phyloP scores from a whole-genome alignment of 192 early-diverging fungal species.

The Rhizoclosmatium sp. region DNA sequence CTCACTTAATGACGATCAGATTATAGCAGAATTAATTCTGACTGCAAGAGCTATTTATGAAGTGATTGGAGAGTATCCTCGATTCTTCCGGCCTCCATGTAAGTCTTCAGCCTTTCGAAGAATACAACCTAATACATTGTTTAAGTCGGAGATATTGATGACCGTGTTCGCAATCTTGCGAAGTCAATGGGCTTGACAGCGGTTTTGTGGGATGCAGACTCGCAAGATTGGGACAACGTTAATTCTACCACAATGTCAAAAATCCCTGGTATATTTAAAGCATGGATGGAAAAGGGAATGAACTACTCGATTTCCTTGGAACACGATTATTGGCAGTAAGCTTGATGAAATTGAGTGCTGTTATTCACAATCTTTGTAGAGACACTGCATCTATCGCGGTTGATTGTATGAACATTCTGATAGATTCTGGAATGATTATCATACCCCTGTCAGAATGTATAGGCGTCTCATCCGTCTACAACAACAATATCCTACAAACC shows the following conservation, averaged over 20 bases:
- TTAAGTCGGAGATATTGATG: slow-evolving; percentile 1
- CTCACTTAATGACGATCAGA: slow-evolving; percentile 69
- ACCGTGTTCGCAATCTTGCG: slow-evolving; percentile 58
- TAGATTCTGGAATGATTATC: not conserved
- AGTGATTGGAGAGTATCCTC: slow-evolving; percentile 45
- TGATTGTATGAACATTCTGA: not conserved
- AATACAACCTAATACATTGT: not conserved
- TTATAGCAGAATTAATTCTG: slow-evolving; percentile 74
- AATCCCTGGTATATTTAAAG: not conserved
- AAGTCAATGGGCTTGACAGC: slow-evolving; percentile 44
- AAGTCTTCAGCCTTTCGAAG: not conserved
- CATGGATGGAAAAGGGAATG: slow-evolving; percentile 2
- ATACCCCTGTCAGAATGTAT: not conserved
- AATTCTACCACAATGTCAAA: not conserved
- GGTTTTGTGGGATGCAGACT: slow-evolving; percentile 3
- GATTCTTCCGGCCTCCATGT: slow-evolving; percentile 30
- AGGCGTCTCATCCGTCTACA: not conserved
- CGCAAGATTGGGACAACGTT: slow-evolving; percentile 6
- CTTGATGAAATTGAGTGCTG: not conserved
- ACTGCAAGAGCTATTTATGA: slow-evolving; percentile 52
- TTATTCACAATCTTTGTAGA: not conserved
- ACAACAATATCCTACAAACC: not conserved
- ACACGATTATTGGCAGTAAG: slow-evolving; percentile 3
- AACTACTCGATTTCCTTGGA: slow-evolving; percentile 1
- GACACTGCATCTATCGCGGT: not conserved